A percentile compares a stretch with the other conserved stretches of the same genome.
Conservation (phyloP, 257 asterid genomes). For the Dorcoceras hygrometricum region DNA sequence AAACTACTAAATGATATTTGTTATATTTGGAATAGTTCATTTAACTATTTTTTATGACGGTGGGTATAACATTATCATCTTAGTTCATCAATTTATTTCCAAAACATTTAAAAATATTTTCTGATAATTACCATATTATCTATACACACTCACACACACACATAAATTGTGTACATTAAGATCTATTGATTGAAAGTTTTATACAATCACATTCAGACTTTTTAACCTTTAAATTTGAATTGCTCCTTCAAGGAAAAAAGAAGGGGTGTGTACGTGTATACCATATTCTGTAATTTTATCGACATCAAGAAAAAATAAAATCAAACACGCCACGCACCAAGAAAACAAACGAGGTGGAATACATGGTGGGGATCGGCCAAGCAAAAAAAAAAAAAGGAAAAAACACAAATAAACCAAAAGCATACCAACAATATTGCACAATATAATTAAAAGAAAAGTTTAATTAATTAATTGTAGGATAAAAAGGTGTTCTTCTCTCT, state of each 20-base stretch:
- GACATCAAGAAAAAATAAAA: neutral
- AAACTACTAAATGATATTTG: no score
- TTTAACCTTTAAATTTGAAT: no score
- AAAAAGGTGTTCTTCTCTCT: conserved; percentile 41
- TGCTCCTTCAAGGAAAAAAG: neutral
- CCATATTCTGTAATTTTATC: neutral
- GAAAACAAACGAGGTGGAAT: neutral
- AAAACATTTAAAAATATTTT: no score
- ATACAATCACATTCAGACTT: neutral
- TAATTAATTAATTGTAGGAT: conserved; percentile 29
- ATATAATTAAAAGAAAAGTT: conserved; percentile 27
- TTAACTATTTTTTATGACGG: no score
- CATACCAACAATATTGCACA: conserved; percentile 41
- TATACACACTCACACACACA: no score
- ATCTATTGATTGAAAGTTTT: no score
- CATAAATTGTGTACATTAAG: no score
- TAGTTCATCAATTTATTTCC: no score
- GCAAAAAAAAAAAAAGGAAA: conserved; percentile 12
- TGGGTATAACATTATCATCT: no score
- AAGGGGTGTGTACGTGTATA: neutral
- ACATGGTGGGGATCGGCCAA: conserved; percentile 20
- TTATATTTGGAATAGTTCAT: no score
- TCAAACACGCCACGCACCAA: neutral
- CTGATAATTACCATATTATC: no score
- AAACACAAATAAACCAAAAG: conserved; percentile 6